These are phyloP conservation scores for Phoenix dactylifera DNA, from an alignment of 176 grass and related monocot genomes.

Conservation along the genomic window DNA sequence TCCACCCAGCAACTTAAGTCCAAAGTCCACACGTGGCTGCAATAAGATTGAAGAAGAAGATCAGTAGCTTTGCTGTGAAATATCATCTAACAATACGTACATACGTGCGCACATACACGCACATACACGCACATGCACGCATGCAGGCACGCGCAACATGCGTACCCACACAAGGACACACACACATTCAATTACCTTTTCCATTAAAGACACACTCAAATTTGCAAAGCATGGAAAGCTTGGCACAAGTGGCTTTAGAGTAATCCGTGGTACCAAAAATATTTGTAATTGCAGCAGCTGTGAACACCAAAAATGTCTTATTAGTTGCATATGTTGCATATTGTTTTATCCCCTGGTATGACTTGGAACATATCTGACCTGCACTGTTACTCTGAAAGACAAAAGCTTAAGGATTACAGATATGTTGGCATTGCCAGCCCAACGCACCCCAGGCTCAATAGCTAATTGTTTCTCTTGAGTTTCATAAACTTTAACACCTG, in stretches of 20 bases:
- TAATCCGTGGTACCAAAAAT: conserved; percentile 60
- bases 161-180: too few species aligned
- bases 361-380: conserved; percentile 39
- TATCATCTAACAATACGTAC: too few species aligned
- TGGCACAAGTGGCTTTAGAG: conserved; percentile 88
- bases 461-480: conserved; percentile 81
- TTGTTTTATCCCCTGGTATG: background rate
- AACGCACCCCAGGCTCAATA: conserved; percentile 79
- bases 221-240: conserved; percentile 89
- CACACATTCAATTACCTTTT: conserved; percentile 50
- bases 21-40: conserved; percentile 76
- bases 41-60: conserved; percentile 5
- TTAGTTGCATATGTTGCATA: background rate
- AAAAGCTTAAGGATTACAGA: conserved; percentile 43
- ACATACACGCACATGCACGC: too few species aligned
- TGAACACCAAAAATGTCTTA: conserved; percentile 8
- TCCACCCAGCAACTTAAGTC: conserved; percentile 77
- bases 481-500: conserved; percentile 88
- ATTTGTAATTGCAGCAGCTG: conserved; percentile 71
- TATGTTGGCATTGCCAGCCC: conserved; percentile 69
- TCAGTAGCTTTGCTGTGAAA: too few species aligned
- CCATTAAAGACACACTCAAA: conserved; percentile 60
- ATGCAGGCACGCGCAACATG: too few species aligned
- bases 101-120: too few species aligned
- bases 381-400: conserved; percentile 37